These are phyloP conservation scores for Phoma herbarum DNA, from an alignment of 2,329 filamentous ascomycete species.

Conservation along the genomic window DNA sequence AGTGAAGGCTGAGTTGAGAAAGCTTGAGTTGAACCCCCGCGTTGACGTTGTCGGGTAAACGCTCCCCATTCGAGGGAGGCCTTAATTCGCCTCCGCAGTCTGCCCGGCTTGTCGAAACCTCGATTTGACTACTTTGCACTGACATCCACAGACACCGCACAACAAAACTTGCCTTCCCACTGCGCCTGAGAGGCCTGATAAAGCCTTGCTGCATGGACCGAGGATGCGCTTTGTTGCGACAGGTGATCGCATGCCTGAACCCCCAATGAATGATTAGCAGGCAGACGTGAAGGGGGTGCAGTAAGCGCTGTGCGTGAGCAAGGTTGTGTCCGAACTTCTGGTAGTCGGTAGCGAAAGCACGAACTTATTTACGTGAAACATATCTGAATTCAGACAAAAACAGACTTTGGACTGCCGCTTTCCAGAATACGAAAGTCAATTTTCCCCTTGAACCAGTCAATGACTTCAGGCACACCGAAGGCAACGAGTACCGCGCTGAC, in stretches of 20 bases:
- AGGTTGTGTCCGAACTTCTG: constrained; percentile 11
- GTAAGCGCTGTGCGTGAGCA: constrained; percentile 7
- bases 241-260: constrained; percentile 1
- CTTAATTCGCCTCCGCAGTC: constrained; percentile 15
- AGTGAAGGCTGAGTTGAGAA: neutral
- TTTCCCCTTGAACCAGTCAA: neutral
- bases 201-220: neutral
- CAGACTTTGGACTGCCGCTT: neutral
- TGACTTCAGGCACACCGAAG: neutral
- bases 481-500: constrained; percentile 5
- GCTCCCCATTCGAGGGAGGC: constrained; percentile 3
- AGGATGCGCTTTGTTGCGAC: neutral
- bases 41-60: constrained; percentile 6
- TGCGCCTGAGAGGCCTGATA: neutral
- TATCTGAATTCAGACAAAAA: constrained; percentile 6
- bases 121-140: constrained; percentile 4
- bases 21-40: constrained; percentile 5
- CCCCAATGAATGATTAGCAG: neutral
- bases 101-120: constrained; percentile 3
- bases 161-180: constrained; percentile 9
- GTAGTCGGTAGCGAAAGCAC: constrained; percentile 16
- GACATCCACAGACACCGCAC: constrained; percentile 6
- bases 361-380: constrained; percentile 14
- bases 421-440: constrained; percentile 1
- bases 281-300: neutral